phyloP scores from a whole-genome alignment of 176 grass and related monocot genomes.

The Paspalum vaginatum region DNA sequence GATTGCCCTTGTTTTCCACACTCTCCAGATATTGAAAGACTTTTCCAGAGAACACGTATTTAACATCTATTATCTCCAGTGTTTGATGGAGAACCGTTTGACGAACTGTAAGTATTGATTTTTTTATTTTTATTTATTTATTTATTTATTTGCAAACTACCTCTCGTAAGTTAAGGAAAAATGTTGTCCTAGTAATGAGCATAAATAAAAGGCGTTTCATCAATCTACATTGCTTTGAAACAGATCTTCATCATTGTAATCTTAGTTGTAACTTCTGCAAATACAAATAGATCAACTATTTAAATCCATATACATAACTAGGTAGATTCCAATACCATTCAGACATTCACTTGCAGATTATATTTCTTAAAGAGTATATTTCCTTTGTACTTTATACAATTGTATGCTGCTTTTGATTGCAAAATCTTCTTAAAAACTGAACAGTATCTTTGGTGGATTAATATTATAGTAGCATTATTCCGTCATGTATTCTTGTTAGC shows the following conservation, averaged over 20 bases:
- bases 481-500: neutral
- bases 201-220: neutral
- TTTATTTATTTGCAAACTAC: neutral
- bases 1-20: slow-evolving; percentile 14
- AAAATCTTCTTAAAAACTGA: no score
- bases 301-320: neutral
- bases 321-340: neutral
- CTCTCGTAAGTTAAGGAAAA: neutral
- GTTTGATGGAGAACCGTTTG: neutral
- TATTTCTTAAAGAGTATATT: neutral
- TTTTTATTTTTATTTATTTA: no score
- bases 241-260: neutral
- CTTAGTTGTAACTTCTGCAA: neutral
- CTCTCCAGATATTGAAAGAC: neutral
- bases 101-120: neutral
- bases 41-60: neutral
- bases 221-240: neutral
- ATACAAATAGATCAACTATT: neutral
- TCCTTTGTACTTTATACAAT: no score
- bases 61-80: neutral
- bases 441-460: neutral
- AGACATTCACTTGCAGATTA: neutral
- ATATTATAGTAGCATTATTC: neutral
- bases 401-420: no score
- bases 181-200: no score